Evolutionary conservation across 495 filamentous ascomycete species (phyloP), one percentile per base, ranked within the genome.

Genomic region (Xeromyces bisporus): DNA sequence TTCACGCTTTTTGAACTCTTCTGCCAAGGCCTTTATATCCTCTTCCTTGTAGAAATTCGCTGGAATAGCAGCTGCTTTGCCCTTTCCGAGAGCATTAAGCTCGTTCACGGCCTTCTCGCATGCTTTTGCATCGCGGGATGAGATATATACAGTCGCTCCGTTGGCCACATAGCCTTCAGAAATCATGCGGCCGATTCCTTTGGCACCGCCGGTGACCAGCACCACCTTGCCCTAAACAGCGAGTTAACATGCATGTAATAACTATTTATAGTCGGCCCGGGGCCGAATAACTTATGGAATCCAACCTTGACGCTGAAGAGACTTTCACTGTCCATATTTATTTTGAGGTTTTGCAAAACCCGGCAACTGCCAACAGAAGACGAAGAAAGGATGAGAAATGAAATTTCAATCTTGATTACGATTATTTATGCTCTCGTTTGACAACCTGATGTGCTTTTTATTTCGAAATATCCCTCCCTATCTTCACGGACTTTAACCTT

Each of bases 91-190:
- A 6, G 60, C 69, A 47, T 75, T 77, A 23, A 79, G 55, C 44
- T 76, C 70, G 7, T 50, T 53, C 36, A 55, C 65, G 6, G 72
- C 72, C 36, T 68, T 33, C 15, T 69, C 67, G 43, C 72, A 77
- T 25, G 67, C 58, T 44, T 66, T 64, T 16, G 56, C 60, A 44
- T 77, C 76, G 26, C 80, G 75, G 3, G 78, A 83, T 6, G 76
- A 78, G 36, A 89, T 84, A 53, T 86, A 86, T 18, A 86, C 80
- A 23, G 72, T 82, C 11, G 81, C 80, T 23, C 81, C 80, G 48
- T 85, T 86, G 15, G 67, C 57, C 0, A 83, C 75, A 39, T 78
- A 77, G 2, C 80, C 76, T 42, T 84, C 73, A 0, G 80, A 75
- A 37, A 79, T 80, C 79, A 86, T 89, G 28, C 78, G 67, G 38